These are phyloP conservation scores for Rhodomyrtus psidioides DNA, from an alignment of 441 rosid genomes.

Conservation along the genomic window DNA sequence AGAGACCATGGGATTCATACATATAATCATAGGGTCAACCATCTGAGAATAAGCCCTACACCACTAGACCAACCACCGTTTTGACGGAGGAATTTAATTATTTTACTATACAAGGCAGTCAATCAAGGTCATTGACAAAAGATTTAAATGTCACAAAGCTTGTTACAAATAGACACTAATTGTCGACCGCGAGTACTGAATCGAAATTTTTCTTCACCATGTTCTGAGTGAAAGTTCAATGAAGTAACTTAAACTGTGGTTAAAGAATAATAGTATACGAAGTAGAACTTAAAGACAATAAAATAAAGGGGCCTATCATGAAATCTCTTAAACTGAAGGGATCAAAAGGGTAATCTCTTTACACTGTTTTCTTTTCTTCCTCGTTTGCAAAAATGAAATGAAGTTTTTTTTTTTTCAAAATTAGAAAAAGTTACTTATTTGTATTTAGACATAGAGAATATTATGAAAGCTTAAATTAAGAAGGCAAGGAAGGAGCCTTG, in stretches of 20 bases:
- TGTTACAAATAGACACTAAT: not conserved
- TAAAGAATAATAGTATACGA: not conserved
- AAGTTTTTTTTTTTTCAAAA: not conserved
- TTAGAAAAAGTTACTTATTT: not conserved
- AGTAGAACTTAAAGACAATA: not conserved
- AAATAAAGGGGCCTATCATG: not conserved
- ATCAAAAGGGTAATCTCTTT: not conserved
- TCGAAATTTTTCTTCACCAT: not conserved
- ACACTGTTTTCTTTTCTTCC: not conserved
- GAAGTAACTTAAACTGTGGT: not conserved
- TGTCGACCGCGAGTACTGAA: not conserved
- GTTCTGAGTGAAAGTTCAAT: not conserved
- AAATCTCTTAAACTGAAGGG: not conserved
- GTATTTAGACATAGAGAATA: not conserved
- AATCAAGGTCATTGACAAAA: not conserved
- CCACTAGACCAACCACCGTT: not conserved
- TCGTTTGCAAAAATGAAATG: not conserved
- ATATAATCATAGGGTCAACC: not conserved
- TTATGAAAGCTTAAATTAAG: not conserved
- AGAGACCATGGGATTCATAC: not conserved
- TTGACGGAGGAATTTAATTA: not conserved
- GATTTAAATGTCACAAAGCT: not conserved
- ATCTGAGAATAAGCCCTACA: not conserved
- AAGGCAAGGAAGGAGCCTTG: no score
- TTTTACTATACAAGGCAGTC: not conserved